Base-by-base conservation (phyloP, 371 early-diverging fungal genomes). In the Gilbertella persicaria region DNA sequence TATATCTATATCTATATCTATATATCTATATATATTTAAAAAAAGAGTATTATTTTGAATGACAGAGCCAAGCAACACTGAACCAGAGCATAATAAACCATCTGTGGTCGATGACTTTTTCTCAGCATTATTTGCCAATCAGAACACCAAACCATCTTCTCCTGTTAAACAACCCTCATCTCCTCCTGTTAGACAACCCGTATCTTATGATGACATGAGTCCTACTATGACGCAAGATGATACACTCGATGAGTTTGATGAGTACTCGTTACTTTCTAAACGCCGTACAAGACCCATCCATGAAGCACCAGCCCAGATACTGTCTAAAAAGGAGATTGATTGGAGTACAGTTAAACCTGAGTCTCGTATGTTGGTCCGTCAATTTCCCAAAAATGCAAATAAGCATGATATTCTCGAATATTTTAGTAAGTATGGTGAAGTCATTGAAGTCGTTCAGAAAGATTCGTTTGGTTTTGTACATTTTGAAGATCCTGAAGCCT, bases 101-200 rank as follows among this genome's bases (percentile, higher is more conserved):
- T 69, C 67, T 58, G 72, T 75, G 24, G 75, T 75, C 42, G 70
- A 71, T 65, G 75, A 75, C 57, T 75, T 75, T 43, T 59, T 75
- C 41, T 69, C 72, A 43, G 75, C 72, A 30, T 72, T 75, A 53
- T 75, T 75, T 69, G 69, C 69, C 33, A 71, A 58, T 51, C 90
- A 89, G 67, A 70, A 71, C 29, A 91, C n/a, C n/a, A 63, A 67
- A 80, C 7, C 89, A 91, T 63, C 73, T 91, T 24, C 85, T 89
- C 53, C 88, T 88, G 7, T 71, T 74, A 20, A 40, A 40, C 19
- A 42, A 42, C 6, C 3, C 13, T 13, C 42, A 9, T 13, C 16
- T 42, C 13, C 13, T 8, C 33, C 33, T 33, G 33, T 13, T 33
- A 33, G 33, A 33, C 33, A 33, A 33, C 33, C 33, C 13, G 33